phyloP scores from a whole-genome alignment of 2,329 filamentous ascomycete species.

The Colletotrichum coccodes region DNA sequence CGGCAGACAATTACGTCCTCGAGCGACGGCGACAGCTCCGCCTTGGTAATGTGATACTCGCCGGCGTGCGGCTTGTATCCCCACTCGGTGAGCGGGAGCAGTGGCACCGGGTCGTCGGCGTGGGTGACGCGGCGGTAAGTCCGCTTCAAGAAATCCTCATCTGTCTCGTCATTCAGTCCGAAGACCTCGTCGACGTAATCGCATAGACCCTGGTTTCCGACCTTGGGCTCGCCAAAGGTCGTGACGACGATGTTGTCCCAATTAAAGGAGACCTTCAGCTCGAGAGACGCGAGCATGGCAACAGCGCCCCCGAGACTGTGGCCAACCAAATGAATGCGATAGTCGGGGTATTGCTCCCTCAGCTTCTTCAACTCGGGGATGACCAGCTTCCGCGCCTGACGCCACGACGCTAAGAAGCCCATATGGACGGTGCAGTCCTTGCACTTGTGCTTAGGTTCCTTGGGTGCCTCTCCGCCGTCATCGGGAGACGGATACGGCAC shows the following conservation, averaged over 20 bases:
- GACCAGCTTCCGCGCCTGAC: constrained; percentile 75
- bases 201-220: constrained; percentile 68
- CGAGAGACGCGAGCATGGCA: constrained; percentile 85
- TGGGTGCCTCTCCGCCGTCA: constrained; percentile 47
- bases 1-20: constrained; percentile 77
- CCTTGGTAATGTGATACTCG: constrained; percentile 86
- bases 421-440: constrained; percentile 91
- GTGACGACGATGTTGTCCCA: constrained; percentile 82
- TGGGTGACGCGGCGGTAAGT: constrained; percentile 86
- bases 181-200: constrained; percentile 66
- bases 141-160: constrained; percentile 43
- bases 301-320: constrained; percentile 95
- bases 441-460: constrained; percentile 67
- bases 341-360: constrained; percentile 71
- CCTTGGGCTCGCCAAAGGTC: constrained; percentile 89
- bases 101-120: constrained; percentile 84
- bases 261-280: constrained; percentile 77
- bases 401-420: constrained; percentile 90
- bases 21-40: constrained; percentile 72
- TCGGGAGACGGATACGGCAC: constrained; percentile 80
- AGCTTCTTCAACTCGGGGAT: constrained; percentile 73
- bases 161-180: constrained; percentile 46
- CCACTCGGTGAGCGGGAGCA: constrained; percentile 89
- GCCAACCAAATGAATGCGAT: constrained; percentile 82
- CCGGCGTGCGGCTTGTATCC: constrained; percentile 86